Conservation (phyloP, 2,329 filamentous ascomycete species). For the Penicillium sp. region DNA sequence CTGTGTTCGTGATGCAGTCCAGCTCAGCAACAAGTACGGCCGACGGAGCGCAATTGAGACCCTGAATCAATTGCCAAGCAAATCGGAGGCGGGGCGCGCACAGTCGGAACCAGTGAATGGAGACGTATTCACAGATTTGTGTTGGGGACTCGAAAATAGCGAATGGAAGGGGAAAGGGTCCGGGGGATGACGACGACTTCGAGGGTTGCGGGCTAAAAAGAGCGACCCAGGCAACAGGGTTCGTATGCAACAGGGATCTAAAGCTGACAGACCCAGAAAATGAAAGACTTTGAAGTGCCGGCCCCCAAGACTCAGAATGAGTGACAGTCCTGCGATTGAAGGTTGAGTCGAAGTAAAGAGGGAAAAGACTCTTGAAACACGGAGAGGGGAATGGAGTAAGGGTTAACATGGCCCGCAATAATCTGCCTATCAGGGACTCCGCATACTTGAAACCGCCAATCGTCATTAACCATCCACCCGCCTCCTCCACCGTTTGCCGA, state of each 20-base stretch:
- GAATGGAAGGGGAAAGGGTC: constrained; percentile 3
- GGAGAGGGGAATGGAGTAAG: constrained; percentile 14
- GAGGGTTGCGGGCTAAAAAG: constrained; percentile 1
- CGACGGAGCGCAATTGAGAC: neutral
- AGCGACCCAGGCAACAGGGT: constrained; percentile 7
- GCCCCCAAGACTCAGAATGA: neutral
- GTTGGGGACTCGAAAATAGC: neutral
- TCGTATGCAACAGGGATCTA: neutral
- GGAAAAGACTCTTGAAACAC: constrained; percentile 16
- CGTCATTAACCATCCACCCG: constrained; percentile 17
- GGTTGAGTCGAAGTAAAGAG: neutral
- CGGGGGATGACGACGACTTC: constrained; percentile 3
- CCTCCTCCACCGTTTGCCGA: constrained; percentile 23
- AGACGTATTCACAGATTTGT: neutral
- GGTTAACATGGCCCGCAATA: constrained; percentile 15
- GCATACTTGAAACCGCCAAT: constrained; percentile 20
- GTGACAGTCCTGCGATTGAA: neutral
- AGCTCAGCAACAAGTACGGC: neutral
- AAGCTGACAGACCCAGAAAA: neutral
- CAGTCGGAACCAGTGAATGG: neutral
- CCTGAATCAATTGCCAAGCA: neutral
- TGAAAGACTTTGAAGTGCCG: neutral
- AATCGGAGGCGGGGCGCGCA: neutral
- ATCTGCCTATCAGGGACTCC: constrained; percentile 20
- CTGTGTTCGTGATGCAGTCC: neutral